A percentile compares a stretch with the other conserved stretches of the same genome.
Conservation (phyloP, 495 filamentous ascomycete species). For the Annulohypoxylon nitens region DNA sequence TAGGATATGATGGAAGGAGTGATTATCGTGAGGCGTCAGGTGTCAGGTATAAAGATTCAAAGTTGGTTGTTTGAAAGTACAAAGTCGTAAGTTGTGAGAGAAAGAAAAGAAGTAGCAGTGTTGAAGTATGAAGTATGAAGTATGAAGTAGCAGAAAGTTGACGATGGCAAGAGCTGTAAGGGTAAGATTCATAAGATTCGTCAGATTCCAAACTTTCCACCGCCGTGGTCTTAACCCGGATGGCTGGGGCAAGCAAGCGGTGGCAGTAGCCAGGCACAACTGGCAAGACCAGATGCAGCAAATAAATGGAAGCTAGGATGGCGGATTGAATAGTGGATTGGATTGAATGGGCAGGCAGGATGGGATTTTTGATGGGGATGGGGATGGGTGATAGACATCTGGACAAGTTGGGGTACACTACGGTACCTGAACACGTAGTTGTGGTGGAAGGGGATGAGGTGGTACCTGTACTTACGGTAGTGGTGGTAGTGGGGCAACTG, state of each 20-base stretch:
- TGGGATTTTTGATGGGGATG: background rate
- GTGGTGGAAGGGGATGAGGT: background rate
- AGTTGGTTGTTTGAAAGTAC: background rate
- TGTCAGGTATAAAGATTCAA: background rate
- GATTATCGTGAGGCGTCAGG: background rate
- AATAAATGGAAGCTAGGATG: background rate
- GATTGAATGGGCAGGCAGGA: background rate
- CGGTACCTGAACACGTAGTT: background rate
- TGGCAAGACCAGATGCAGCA: background rate
- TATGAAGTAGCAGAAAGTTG: background rate
- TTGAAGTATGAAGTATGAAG: too few relatives aligned
- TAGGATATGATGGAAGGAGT: background rate
- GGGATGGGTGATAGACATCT: background rate
- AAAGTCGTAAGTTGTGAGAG: too few relatives aligned
- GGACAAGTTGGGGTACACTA: background rate
- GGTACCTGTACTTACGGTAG: slow-evolving; percentile 7
- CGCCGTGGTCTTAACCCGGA: slow-evolving; percentile 20
- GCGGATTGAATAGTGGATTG: background rate
- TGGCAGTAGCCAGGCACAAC: slow-evolving; percentile 6
- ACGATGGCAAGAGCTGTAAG: background rate
- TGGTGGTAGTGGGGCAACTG: slow-evolving; percentile 7
- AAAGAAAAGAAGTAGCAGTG: background rate
- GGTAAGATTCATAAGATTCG: background rate
- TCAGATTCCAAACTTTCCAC: slow-evolving; percentile 2
- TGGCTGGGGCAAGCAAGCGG: slow-evolving; percentile 24